phyloP scores from a whole-genome alignment of 73 alveolate genomes.

The Durusdinium trenchii region DNA sequence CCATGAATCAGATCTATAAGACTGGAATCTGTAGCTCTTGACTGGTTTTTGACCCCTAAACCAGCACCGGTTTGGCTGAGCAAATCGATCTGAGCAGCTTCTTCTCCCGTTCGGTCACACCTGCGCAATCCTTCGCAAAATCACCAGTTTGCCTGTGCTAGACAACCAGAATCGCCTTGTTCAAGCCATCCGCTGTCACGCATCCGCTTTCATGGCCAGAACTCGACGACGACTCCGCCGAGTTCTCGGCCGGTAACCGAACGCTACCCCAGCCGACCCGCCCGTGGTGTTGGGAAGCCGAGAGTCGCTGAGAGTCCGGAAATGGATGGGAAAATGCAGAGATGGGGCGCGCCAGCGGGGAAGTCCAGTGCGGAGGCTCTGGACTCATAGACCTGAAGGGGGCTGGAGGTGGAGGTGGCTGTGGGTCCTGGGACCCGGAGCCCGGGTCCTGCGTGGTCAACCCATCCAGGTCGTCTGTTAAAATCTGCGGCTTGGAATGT shows the following conservation, averaged over 20 bases:
- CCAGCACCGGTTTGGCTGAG: too few species aligned
- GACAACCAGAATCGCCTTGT: too few species aligned
- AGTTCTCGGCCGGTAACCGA: not conserved
- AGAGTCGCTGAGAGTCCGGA: slow-evolving; percentile 21
- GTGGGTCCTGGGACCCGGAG: not conserved
- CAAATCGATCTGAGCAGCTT: too few species aligned
- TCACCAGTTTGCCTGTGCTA: too few species aligned
- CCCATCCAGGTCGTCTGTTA: not conserved
- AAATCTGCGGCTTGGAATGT: not conserved
- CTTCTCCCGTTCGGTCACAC: too few species aligned
- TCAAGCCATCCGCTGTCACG: too few species aligned
- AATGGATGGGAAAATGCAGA: slow-evolving; percentile 65
- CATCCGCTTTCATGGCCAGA: too few species aligned
- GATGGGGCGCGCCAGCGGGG: slow-evolving; percentile 49
- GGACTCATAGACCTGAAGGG: slow-evolving; percentile 50
- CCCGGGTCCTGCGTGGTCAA: not conserved
- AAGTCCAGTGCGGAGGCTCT: slow-evolving; percentile 76
- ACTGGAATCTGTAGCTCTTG: too few species aligned
- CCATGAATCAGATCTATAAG: too few species aligned
- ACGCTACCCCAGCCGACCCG: not conserved
- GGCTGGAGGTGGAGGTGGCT: not conserved
- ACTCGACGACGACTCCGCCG: too few species aligned
- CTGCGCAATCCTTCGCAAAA: too few species aligned
- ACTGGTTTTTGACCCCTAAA: too few species aligned
- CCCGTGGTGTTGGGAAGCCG: not conserved